Percentiles rank a stretch among this genome's conserved stretches.
Conservation (phyloP, 2,329 filamentous ascomycete genomes). For the Apiospora koreana region DNA sequence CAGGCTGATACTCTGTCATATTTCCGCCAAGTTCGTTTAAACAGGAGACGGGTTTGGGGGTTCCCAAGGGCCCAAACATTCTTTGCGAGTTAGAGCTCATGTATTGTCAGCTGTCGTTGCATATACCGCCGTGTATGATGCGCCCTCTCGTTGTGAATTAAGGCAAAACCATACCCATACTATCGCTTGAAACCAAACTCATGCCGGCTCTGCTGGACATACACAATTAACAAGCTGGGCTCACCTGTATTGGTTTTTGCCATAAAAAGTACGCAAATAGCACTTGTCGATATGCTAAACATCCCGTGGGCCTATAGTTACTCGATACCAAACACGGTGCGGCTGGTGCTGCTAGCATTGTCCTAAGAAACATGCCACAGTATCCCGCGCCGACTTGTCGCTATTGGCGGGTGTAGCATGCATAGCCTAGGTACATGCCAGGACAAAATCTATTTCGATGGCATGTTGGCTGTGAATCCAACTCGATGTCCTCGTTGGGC, state of each 20-base stretch:
- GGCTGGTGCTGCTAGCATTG: background rate
- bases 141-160: too few species aligned
- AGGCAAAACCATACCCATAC: too few species aligned
- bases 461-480: too few species aligned
- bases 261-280: background rate
- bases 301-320: too few species aligned
- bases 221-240: background rate
- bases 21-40: background rate
- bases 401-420: background rate
- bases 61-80: too few species aligned
- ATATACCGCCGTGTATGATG: background rate
- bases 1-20: background rate
- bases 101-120: background rate
- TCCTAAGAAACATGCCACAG: background rate
- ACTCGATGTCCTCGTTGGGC: background rate
- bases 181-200: too few species aligned
- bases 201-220: background rate
- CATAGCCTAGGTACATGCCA: too few species aligned
- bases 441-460: background rate
- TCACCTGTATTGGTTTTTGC: background rate
- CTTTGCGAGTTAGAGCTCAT: background rate
- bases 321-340: background rate
- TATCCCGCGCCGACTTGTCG: background rate
- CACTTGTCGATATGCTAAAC: background rate
- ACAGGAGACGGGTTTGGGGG: background rate